Percentiles rank a stretch among this genome's conserved stretches.
These are phyloP conservation scores for Fragaria ananassa DNA, from an alignment of 306 rosid genomes.

Conservation along the genomic window DNA sequence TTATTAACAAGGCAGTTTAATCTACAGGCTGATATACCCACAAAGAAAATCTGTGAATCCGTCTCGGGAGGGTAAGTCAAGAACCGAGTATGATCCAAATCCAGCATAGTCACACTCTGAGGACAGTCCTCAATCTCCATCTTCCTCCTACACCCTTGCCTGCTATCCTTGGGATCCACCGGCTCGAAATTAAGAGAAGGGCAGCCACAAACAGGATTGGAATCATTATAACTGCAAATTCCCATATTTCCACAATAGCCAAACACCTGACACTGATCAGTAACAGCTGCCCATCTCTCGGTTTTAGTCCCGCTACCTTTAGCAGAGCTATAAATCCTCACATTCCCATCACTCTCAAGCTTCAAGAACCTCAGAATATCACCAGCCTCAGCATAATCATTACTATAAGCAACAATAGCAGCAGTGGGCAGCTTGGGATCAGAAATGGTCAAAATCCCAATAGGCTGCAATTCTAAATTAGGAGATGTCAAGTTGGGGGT, in stretches of 20 bases:
- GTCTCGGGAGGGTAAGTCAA: slow-evolving; percentile 51
- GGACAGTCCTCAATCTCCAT: slow-evolving; percentile 42
- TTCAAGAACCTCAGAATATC: slow-evolving; percentile 50
- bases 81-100: slow-evolving; percentile 41
- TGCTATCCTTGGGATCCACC: slow-evolving; percentile 49
- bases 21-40: slow-evolving; percentile 52
- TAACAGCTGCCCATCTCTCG: slow-evolving; percentile 60
- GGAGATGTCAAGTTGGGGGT: slow-evolving; percentile 35
- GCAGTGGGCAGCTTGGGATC: slow-evolving; percentile 34
- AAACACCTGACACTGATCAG: slow-evolving; percentile 60
- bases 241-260: slow-evolving; percentile 72
- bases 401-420: slow-evolving; percentile 52
- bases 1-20: slow-evolving; percentile 47
- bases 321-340: slow-evolving; percentile 53
- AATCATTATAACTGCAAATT: slow-evolving; percentile 57
- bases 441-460: slow-evolving; percentile 45
- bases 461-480: slow-evolving; percentile 29
- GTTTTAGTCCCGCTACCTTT: slow-evolving; percentile 34
- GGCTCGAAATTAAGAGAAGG: slow-evolving; percentile 62
- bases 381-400: slow-evolving; percentile 46
- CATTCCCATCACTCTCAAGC: slow-evolving; percentile 63
- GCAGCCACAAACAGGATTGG: slow-evolving; percentile 52
- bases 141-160: slow-evolving; percentile 64
- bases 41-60: slow-evolving; percentile 35
- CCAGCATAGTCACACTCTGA: slow-evolving; percentile 41